phyloP scores from a whole-genome alignment of 768 basidiomycete genomes.

The Albatrellus ellisii region DNA sequence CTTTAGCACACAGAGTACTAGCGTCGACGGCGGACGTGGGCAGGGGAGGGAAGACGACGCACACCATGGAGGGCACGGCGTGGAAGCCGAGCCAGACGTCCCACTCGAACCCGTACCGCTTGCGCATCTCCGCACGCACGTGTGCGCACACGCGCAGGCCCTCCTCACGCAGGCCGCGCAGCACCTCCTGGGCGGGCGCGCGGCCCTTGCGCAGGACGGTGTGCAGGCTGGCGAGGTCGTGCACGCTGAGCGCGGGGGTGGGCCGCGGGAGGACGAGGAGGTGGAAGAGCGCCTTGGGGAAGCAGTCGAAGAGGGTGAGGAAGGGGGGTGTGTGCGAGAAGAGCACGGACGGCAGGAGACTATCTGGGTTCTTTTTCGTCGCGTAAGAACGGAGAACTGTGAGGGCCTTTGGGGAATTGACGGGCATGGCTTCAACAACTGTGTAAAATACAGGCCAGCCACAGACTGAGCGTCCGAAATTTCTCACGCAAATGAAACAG shows the following conservation, averaged over 20 bases:
- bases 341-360: conserved; percentile 45
- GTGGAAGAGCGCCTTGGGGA: conserved; percentile 79
- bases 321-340: conserved; percentile 41
- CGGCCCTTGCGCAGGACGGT: conserved; percentile 43
- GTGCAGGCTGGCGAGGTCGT: conserved; percentile 39
- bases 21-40: not conserved
- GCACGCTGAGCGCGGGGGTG: conserved; percentile 19
- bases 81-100: conserved; percentile 77
- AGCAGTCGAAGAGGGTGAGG: conserved; percentile 62
- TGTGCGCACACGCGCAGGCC: conserved; percentile 41
- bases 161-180: conserved; percentile 40
- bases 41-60: conserved; percentile 19
- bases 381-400: conserved; percentile 55
- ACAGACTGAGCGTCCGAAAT: too few species aligned
- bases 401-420: too few species aligned
- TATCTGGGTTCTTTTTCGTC: conserved; percentile 28
- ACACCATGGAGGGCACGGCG: conserved; percentile 79
- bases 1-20: not conserved
- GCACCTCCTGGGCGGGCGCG: conserved; percentile 34
- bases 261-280: conserved; percentile 73
- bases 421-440: too few species aligned
- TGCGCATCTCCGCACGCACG: conserved; percentile 71
- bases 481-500: too few species aligned
- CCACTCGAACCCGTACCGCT: conserved; percentile 65
- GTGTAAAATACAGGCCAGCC: too few species aligned